phyloP scores from a whole-genome alignment of 1,284 basidiomycete genomes.

The Melampsora occidentalis region DNA sequence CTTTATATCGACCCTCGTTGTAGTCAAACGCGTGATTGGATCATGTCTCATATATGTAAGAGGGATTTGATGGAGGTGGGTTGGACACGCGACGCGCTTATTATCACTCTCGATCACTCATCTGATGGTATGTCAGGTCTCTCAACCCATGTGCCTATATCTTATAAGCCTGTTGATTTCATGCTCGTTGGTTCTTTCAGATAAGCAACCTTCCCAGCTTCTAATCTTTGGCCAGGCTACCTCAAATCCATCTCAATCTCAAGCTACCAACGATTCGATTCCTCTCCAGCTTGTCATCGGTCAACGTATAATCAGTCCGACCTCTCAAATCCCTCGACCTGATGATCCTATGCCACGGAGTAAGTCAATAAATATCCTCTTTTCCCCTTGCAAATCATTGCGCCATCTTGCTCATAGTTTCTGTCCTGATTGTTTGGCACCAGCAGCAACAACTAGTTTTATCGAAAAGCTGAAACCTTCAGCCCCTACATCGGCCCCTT shows the following conservation, averaged over 20 bases:
- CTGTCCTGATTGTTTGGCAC: neutral
- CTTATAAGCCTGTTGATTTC: neutral
- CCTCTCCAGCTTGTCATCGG: constrained; percentile 38
- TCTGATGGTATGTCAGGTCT: constrained; percentile 25
- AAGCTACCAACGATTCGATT: neutral
- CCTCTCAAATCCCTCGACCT: constrained; percentile 29
- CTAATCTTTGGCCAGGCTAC: constrained; percentile 26
- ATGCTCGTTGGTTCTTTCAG: constrained; percentile 10
- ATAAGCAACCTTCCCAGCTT: constrained; percentile 18
- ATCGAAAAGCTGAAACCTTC: constrained; percentile 19
- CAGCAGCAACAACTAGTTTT: neutral
- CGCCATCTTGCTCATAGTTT: neutral
- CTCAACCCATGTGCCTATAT: neutral
- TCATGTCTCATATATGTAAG: constrained; percentile 35
- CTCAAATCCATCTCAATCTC: constrained; percentile 27
- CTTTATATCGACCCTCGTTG: constrained; percentile 42
- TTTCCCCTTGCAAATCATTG: neutral
- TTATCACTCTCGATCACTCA: constrained; percentile 29
- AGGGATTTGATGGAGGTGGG: constrained; percentile 18
- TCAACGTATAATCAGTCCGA: constrained; percentile 6
- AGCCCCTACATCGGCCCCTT: neutral
- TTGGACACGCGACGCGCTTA: constrained; percentile 26
- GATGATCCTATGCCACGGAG: constrained; percentile 44
- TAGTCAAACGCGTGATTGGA: constrained; percentile 36
- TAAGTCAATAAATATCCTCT: constrained; percentile 4